Base-by-base conservation (phyloP, 2,329 filamentous ascomycete genomes). In the Pseudogymnoascus sp. region DNA sequence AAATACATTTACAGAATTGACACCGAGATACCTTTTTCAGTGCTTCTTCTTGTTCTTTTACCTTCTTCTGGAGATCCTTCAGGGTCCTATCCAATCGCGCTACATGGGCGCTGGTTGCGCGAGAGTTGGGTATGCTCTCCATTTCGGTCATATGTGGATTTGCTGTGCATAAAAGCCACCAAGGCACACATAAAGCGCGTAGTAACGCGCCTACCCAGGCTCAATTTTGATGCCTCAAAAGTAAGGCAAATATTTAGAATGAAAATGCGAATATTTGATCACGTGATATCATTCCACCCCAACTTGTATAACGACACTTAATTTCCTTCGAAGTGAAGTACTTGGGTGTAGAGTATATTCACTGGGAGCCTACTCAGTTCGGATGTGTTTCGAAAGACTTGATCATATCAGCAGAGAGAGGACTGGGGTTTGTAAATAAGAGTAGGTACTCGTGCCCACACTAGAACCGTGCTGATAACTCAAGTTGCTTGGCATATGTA, bases 61-160 rank as follows among this genome's bases (percentile, higher is more conserved):
- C 79, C 68, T 78, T 78, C 14, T 75, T 77, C 71, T 89, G 85
- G 1, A 93, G 82, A 71, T 88, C 86, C 66, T 80, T 82, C 49
- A 93, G 71, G 1, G 89, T 91, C 62, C 83, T 81, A 63, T 90
- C 84, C 49, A 93, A 77, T 69, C 82, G 84, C 43, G 78, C 72
- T 61, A 80, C 76, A 66, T 86, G 80, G 63, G 76, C 66, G 53
- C 70, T 68, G 69, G 78, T 75, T 21, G 72, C 69, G 42, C 73
- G 75, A 49, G 74, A 66, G 37, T 16, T 40, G 18, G 59, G 11
- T 38, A 65, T 65, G 16, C 66, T 66, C 63, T 66, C 70, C 56
- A 65, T 62, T 56, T 56, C 34, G 49, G n/a, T 34, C n/a, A 56
- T 12, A 18, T 34, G 28, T 34, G 49, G 16, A 34, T 18, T 56